phyloP scores from a whole-genome alignment of 2,329 filamentous ascomycete genomes.

The Endoconidiophora laricicola region DNA sequence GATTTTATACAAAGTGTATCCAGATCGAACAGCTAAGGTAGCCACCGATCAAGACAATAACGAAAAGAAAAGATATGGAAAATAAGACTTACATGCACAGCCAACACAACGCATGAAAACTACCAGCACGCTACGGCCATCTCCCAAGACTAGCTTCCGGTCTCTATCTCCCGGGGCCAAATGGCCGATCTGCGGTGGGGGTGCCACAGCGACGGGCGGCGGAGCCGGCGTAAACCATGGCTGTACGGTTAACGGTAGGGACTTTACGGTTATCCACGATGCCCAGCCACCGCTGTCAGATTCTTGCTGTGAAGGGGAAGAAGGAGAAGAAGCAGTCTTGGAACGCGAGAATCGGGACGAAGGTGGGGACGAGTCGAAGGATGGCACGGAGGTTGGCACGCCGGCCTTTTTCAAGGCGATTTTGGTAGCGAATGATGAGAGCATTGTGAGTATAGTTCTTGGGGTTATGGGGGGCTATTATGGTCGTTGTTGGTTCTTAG shows the following conservation, averaged over 20 bases:
- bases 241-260: slow-evolving; percentile 34
- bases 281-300: slow-evolving; percentile 19
- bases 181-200: slow-evolving; percentile 31
- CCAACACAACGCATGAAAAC: slow-evolving; percentile 39
- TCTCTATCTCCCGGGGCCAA: slow-evolving; percentile 31
- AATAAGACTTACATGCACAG: slow-evolving; percentile 32
- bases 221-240: slow-evolving; percentile 36
- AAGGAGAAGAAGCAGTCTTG: slow-evolving; percentile 16
- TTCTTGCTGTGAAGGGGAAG: slow-evolving; percentile 17
- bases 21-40: too few relatives aligned
- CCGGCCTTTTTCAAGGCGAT: slow-evolving; percentile 41
- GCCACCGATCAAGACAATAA: neutral
- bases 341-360: slow-evolving; percentile 12
- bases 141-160: slow-evolving; percentile 26
- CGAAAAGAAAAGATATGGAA: neutral
- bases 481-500: too few relatives aligned
- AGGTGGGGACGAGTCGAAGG: slow-evolving; percentile 20
- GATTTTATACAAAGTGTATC: too few relatives aligned
- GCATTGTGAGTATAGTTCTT: slow-evolving; percentile 25
- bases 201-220: slow-evolving; percentile 29
- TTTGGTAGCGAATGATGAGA: slow-evolving; percentile 39
- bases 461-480: too few relatives aligned
- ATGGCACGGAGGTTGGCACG: slow-evolving; percentile 33
- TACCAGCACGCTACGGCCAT: slow-evolving; percentile 29
- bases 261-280: slow-evolving; percentile 33